phyloP scores from a whole-genome alignment of 2,329 filamentous ascomycete genomes.

The Hymenoscyphus fraxineus region DNA sequence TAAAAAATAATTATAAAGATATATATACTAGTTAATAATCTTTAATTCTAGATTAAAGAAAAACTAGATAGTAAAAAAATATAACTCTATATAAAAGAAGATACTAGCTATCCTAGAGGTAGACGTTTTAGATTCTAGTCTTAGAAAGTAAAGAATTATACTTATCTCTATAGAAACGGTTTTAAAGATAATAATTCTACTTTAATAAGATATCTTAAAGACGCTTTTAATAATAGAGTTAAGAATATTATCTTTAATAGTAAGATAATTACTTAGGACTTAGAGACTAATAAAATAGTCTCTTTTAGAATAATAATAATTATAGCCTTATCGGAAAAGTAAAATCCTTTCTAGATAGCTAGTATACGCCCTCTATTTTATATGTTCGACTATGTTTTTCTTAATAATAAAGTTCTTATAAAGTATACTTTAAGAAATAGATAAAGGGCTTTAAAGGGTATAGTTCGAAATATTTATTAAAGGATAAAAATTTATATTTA shows the following conservation, averaged over 20 bases:
- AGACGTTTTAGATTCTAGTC: conserved; percentile 86
- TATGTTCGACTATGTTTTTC: conserved; percentile 85
- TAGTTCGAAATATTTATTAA: conserved; percentile 67
- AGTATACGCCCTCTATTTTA: conserved; percentile 76
- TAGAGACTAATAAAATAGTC: conserved; percentile 75
- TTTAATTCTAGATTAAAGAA: conserved; percentile 93
- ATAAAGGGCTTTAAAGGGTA: conserved; percentile 66
- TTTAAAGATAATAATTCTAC: conserved; percentile 72
- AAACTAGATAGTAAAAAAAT: conserved; percentile 96
- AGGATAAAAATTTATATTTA: conserved; percentile 81
- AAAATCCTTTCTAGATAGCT: conserved; percentile 58
- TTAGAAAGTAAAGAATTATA: conserved; percentile 92
- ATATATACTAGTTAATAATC: conserved; percentile 63
- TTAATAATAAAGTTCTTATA: conserved; percentile 78
- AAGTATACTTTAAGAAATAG: conserved; percentile 80
- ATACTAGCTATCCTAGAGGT: conserved; percentile 64
- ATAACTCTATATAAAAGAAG: conserved; percentile 86
- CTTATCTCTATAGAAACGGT: conserved; percentile 81
- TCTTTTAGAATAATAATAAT: conserved; percentile 92
- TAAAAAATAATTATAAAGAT: conserved; percentile 73
- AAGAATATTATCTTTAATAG: conserved; percentile 89
- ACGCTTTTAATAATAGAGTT: conserved; percentile 74
- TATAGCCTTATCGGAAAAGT: conserved; percentile 75
- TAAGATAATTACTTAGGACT: conserved; percentile 99
- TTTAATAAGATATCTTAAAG: conserved; percentile 73